Evolutionary conservation across 1,284 basidiomycete genomes (phyloP), one percentile per base, ranked within the genome.

Genomic region (Volvariella surrecta): DNA sequence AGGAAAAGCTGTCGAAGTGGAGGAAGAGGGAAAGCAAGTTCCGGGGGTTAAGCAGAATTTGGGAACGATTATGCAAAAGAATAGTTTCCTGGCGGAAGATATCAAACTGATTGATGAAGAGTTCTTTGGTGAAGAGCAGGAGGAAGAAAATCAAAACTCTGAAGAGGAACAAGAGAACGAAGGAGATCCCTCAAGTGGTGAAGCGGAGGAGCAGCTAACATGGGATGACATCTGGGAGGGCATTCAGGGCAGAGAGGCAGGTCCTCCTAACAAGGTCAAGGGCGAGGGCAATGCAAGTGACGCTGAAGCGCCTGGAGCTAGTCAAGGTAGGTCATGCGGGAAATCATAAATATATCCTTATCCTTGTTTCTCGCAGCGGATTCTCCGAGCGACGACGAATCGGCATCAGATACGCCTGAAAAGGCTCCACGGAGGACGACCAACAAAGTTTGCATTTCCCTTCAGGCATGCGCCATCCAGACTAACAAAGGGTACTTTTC

Each of bases 381-480:
- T 21, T 48, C 57, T 40, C 53, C 51, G 55, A 64, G 50, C 52
- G 58, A 48, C n/a, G 66, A 66, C 30, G 61, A 64, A 3, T 63
- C 65, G 10, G 32, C 52, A 54, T n/a, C 60, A 58, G 37, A 55
- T 39, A 38, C 48, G 44, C 47, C 51, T 43, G 48, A 65, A 54
- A 91, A 90, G 63, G 84, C 75, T 51, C 58, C 74, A 20, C 83
- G 92, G 17, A 87, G 92, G 87, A 94, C 78, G 52, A 95, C 92
- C 1, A 89, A 82, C 70, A 96, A 95, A 67, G 81, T 76, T 55
- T 38, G 56, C 48, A 28, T 11, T 28, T 28, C 11, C 30, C 20
- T 15, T 44, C 24, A 11, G 24, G 6, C 24, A 11, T 28, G 11
- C 24, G 24, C 6, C 24, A 28, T 11, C 24, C 24, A 28, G 11